Percentiles rank a stretch among this genome's conserved stretches.
These are phyloP conservation scores for Prunella vulgaris DNA, from an alignment of 257 asterid species.

Conservation along the genomic window DNA sequence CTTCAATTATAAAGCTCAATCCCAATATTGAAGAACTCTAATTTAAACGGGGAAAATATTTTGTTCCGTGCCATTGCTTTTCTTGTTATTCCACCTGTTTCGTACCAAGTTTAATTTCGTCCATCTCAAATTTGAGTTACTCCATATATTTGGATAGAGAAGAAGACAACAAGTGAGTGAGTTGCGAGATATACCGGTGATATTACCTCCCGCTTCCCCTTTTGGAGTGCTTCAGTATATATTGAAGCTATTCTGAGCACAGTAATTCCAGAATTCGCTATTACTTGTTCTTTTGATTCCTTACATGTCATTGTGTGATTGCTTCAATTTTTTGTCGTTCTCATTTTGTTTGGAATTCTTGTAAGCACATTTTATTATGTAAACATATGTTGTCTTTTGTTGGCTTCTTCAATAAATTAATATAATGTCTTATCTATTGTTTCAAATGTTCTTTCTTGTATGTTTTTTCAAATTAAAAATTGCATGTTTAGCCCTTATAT, in stretches of 20 bases:
- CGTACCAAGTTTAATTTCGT: too few species aligned
- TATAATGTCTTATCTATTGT: slow-evolving; percentile 30
- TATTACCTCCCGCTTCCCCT: slow-evolving; percentile 24
- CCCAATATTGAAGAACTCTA: too few species aligned
- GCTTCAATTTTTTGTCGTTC: slow-evolving; percentile 22
- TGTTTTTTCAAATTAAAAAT: too few species aligned
- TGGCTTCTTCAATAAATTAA: slow-evolving; percentile 26
- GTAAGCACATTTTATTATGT: slow-evolving; percentile 30
- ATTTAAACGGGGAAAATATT: too few species aligned
- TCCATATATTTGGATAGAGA: too few species aligned
- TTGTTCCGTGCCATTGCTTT: too few species aligned
- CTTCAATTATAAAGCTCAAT: too few species aligned
- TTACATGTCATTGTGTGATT: slow-evolving; percentile 34
- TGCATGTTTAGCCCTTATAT: too few species aligned
- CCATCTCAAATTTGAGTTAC: too few species aligned
- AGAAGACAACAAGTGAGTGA: too few species aligned
- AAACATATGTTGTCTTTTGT: slow-evolving; percentile 23
- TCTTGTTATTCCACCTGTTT: too few species aligned
- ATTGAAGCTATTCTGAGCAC: slow-evolving; percentile 25
- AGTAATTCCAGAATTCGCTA: slow-evolving; percentile 21
- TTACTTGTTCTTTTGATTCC: slow-evolving; percentile 26
- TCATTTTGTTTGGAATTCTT: slow-evolving; percentile 21
- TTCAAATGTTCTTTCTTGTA: slow-evolving; percentile 7
- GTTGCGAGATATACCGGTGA: slow-evolving; percentile 28
- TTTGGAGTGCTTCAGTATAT: slow-evolving; percentile 28